Percentiles rank a stretch among this genome's conserved stretches.
Conservation (phyloP, 345 rosid genomes). For the Geranium brycei region DNA sequence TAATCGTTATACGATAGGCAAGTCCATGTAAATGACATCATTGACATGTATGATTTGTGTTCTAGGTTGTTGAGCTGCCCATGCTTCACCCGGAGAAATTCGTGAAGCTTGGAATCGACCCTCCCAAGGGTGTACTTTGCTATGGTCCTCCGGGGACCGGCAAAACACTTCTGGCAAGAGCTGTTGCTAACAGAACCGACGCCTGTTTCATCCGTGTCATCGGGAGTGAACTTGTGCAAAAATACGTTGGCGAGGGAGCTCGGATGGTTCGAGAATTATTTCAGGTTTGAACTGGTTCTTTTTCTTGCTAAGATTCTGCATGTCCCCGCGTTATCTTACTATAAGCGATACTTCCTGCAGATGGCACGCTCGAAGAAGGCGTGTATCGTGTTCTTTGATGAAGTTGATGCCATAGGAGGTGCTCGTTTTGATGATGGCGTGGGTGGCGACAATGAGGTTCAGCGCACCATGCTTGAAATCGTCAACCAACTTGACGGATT, state of each 20-base stretch:
- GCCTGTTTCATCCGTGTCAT: conserved; percentile 96
- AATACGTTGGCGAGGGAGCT: conserved; percentile 98
- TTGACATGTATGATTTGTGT: not conserved
- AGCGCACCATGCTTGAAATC: conserved; percentile 80
- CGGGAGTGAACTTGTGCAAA: conserved; percentile 98
- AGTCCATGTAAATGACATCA: not conserved
- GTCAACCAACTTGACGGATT: conserved; percentile 87
- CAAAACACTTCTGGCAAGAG: conserved; percentile 87
- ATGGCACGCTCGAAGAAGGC: conserved; percentile 89
- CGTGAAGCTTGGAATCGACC: conserved; percentile 97
- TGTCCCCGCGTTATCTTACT: not conserved
- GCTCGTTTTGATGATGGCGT: conserved; percentile 78
- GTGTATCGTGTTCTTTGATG: conserved; percentile 77
- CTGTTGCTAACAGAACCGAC: conserved; percentile 98
- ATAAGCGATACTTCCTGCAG: conserved; percentile 15
- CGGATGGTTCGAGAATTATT: conserved; percentile 95
- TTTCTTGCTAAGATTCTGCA: not conserved
- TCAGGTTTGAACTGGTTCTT: conserved; percentile 39
- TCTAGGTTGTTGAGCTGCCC: conserved; percentile 88
- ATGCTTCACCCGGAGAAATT: conserved; percentile 99
- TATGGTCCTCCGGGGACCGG: conserved; percentile 99
- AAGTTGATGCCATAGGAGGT: conserved; percentile 78
- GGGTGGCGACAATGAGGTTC: conserved; percentile 76
- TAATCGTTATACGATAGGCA: not conserved
- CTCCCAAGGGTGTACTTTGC: conserved; percentile 97